These are phyloP conservation scores for Populus simonii DNA, from an alignment of 345 rosid genomes.

Conservation along the genomic window DNA sequence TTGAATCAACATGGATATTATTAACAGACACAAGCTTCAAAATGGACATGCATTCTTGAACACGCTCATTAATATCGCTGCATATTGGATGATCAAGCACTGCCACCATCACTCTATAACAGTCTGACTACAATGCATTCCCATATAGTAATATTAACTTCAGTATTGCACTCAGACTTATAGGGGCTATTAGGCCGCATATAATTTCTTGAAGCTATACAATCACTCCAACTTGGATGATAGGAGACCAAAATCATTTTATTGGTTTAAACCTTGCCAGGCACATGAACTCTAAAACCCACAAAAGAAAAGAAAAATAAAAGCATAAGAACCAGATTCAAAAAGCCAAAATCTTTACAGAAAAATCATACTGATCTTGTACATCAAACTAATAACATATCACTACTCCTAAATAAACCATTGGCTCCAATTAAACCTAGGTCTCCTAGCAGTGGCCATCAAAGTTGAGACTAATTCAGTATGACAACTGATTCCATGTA, in stretches of 20 bases:
- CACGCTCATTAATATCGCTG: not conserved
- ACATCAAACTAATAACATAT: not conserved
- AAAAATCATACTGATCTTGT: not conserved
- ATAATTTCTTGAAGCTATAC: not conserved
- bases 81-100: not conserved
- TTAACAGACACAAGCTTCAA: not conserved
- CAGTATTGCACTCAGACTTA: not conserved
- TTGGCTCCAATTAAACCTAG: not conserved
- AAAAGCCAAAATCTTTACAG: not conserved
- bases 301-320: not conserved
- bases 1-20: not conserved
- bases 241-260: not conserved
- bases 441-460: not conserved
- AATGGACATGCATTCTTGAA: not conserved
- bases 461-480: not conserved
- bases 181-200: not conserved
- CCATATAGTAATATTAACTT: not conserved
- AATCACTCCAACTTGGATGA: constrained; percentile 6
- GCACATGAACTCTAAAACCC: not conserved
- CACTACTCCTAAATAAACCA: not conserved
- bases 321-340: not conserved
- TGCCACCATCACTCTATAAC: not conserved
- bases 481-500: not conserved
- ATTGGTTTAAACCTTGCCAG: not conserved
- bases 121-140: not conserved